Base-by-base conservation (phyloP, 345 rosid genomes). In the Reutealis trisperma region DNA sequence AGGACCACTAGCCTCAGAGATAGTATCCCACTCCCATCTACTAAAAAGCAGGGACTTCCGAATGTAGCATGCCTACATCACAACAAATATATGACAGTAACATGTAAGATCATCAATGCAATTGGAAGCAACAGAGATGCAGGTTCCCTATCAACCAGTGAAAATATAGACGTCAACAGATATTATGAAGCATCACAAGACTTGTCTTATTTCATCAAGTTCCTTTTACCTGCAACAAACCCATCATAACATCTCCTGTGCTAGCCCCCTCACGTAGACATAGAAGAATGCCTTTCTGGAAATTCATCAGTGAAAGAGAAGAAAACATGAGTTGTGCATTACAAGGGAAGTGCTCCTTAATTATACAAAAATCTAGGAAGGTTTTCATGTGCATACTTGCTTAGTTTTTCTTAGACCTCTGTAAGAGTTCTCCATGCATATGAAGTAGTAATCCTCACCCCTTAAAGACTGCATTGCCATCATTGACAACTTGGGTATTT, bases 201-300 rank as follows among this genome's bases (percentile, higher is more conserved):
- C 15, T 21, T 55, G 1, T 47, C 22, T 49, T 65, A 34, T 41
- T 67, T 44, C 6, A 14, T 21, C 12, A 22, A 71, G 19, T 27
- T 62, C 30, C 4, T 49, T 70, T 80, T 75, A 91, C 94, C 92
- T 89, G 92, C 78, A 88, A 82, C 75, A 91, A 75, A 63, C 93
- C 93, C 78, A 63, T 65, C 41, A 82, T 75, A 22, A 87, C 70
- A 75, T 89, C 89, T 24, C 78, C 76, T n/a, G 86, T 86, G 32
- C 76, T 79, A 76, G 88, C 88, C 6, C 93, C 93, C 77, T 91
- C 95, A 4, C 87, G 85, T 1, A 88, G 72, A 74, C 85, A 91
- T 70, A 91, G 83, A 63, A 88, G 82, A 63, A 91, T 82, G 21
- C 86, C 87, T 15, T 41, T 83, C 95, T 83, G 59, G 69, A 83